Evolutionary conservation across 169 alveolate genomes (phyloP).

Genomic region (Babesia ovis): DNA sequence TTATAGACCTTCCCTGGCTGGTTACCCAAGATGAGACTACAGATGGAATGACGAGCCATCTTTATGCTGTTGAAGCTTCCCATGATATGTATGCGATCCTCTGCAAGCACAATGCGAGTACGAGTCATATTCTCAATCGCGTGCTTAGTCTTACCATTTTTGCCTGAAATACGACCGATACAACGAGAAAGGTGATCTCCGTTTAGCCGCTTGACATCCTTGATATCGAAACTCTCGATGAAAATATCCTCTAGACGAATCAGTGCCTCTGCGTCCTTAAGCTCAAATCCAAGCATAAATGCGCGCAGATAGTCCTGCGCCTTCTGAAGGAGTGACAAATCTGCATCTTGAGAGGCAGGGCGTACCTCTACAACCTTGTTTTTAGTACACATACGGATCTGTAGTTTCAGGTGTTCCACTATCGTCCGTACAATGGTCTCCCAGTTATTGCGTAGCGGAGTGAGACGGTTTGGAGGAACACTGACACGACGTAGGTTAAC

Average conservation of each 20-base stretch:
- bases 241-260: constrained; percentile 96
- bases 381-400: constrained; percentile 73
- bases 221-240: constrained; percentile 95
- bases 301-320: constrained; percentile 95
- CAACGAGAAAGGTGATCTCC: constrained; percentile 98
- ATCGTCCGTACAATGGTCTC: constrained; percentile 63
- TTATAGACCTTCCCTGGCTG: constrained; percentile 97
- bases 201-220: constrained; percentile 95
- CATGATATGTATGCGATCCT: constrained; percentile 78
- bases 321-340: constrained; percentile 85
- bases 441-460: constrained; percentile 67
- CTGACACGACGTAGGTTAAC: constrained; percentile 57
- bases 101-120: constrained; percentile 94
- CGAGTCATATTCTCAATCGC: constrained; percentile 99
- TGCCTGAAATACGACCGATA: constrained; percentile 98
- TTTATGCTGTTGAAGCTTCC: constrained; percentile 92
- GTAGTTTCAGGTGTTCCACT: constrained; percentile 66
- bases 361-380: constrained; percentile 67
- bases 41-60: constrained; percentile 96
- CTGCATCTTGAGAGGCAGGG: constrained; percentile 67
- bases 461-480: constrained; percentile 68
- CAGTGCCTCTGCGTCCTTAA: constrained; percentile 98
- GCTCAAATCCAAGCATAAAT: constrained; percentile 97
- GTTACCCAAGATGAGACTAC: constrained; percentile 96
- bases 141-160: constrained; percentile 98